A percentile compares a stretch with the other conserved stretches of the same genome.
phyloP scores from a whole-genome alignment of 2,329 filamentous ascomycete species.

The Plectosphaerella plurivora region DNA sequence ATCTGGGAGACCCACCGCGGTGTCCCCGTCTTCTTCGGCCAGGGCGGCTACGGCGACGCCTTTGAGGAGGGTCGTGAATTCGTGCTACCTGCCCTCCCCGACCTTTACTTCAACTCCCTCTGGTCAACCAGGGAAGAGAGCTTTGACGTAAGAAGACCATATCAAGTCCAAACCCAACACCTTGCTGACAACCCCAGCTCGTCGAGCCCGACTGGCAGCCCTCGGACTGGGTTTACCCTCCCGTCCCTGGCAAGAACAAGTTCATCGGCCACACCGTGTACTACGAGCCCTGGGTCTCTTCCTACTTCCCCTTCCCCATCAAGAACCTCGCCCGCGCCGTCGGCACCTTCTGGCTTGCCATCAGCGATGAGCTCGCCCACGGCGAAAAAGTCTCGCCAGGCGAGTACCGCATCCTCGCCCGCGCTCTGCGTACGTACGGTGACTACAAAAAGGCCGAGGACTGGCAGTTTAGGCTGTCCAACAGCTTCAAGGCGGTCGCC shows the following conservation, averaged over 20 bases:
- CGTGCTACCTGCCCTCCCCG: not conserved
- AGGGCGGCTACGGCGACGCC: conserved; percentile 29
- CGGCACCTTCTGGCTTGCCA: not conserved
- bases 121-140: conserved; percentile 39
- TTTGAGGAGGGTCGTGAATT: conserved; percentile 16
- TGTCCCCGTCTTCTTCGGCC: conserved; percentile 22
- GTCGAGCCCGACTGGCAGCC: conserved; percentile 3
- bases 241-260: conserved; percentile 40
- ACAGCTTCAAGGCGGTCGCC: conserved; percentile 23
- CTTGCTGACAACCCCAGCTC: not conserved
- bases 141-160: not conserved
- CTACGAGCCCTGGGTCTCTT: not conserved
- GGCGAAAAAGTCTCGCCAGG: conserved; percentile 8
- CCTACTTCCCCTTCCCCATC: not conserved
- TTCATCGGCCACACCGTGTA: conserved; percentile 17
- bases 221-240: conserved; percentile 40
- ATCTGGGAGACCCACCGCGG: conserved; percentile 17
- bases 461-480: conserved; percentile 40
- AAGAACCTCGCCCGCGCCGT: not conserved
- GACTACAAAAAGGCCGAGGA: conserved; percentile 34
- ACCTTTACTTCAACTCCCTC: conserved; percentile 10
- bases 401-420: conserved; percentile 23
- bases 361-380: conserved; percentile 2
- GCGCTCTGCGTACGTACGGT: conserved; percentile 46
- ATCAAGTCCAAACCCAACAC: not conserved